A percentile compares a stretch with the other conserved stretches of the same genome.
Evolutionary conservation across 192 early-diverging fungal genomes (phyloP).

Genomic region (Podila minutissima): DNA sequence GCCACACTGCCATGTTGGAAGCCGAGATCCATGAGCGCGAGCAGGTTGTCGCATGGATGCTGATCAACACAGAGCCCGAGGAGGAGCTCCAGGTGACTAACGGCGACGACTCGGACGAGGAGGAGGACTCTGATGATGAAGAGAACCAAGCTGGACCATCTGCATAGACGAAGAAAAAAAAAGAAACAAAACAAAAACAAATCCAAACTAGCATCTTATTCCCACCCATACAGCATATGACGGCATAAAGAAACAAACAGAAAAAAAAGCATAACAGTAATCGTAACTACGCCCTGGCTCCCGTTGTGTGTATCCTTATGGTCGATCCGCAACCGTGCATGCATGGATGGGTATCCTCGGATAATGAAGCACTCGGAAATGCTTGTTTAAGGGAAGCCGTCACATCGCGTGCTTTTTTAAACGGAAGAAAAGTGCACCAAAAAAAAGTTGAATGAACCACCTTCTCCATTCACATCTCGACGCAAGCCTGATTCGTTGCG

Average conservation of each 20-base stretch:
- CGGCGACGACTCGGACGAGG: conserved; percentile 51
- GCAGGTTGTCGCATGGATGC: conserved; percentile 61
- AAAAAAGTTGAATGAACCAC: conserved; percentile 12
- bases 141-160: conserved; percentile 16
- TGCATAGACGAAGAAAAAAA: conserved; percentile 8
- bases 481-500: background rate
- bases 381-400: too few relatives aligned
- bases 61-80: conserved; percentile 60
- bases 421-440: too few relatives aligned
- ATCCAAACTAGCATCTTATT: too few relatives aligned
- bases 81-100: conserved; percentile 47
- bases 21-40: conserved; percentile 59
- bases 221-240: too few relatives aligned
- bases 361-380: too few relatives aligned
- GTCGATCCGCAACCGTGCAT: too few relatives aligned
- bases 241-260: too few relatives aligned
- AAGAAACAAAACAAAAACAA: background rate
- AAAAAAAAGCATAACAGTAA: too few relatives aligned
- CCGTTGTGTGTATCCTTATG: too few relatives aligned
- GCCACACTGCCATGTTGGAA: conserved; percentile 59
- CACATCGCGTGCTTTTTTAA: too few relatives aligned
- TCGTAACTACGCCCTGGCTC: background rate
- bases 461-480: background rate
- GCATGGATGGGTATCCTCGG: too few relatives aligned
- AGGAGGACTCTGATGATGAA: conserved; percentile 14